phyloP scores from a whole-genome alignment of 140 eudicot genomes.

The Flaveria floridana region DNA sequence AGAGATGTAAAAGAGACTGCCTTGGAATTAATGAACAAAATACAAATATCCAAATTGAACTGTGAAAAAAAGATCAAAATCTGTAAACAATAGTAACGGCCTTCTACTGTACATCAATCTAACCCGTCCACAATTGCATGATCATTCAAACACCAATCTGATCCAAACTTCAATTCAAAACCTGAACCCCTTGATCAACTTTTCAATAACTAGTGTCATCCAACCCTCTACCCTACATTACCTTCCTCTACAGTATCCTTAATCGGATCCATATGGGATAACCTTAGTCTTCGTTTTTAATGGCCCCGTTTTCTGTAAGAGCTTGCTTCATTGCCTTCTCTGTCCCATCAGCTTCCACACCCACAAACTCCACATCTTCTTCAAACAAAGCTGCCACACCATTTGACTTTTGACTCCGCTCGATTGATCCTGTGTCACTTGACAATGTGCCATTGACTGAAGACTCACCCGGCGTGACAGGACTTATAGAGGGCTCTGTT shows the following conservation, averaged over 20 bases:
- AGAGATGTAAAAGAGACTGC: constrained; percentile 9
- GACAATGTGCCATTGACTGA: constrained; percentile 46
- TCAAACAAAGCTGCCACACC: constrained; percentile 64
- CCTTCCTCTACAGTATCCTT: constrained; percentile 40
- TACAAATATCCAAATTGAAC: constrained; percentile 20
- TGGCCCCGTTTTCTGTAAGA: constrained; percentile 74
- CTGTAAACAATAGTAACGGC: constrained; percentile 24
- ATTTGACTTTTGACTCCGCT: constrained; percentile 25
- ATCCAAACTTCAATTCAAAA: constrained; percentile 40
- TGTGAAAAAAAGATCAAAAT: constrained; percentile 22
- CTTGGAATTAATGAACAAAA: constrained; percentile 19
- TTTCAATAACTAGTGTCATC: constrained; percentile 77
- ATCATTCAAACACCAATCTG: neutral
- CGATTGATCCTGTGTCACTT: constrained; percentile 22
- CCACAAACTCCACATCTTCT: constrained; percentile 92
- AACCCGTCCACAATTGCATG: neutral
- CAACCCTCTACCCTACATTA: constrained; percentile 34
- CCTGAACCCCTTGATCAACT: constrained; percentile 68
- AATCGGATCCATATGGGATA: constrained; percentile 30
- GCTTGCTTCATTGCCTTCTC: constrained; percentile 85
- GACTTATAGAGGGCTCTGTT: constrained; percentile 20
- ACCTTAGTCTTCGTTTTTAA: constrained; percentile 45
- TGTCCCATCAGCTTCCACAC: constrained; percentile 76
- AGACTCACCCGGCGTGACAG: constrained; percentile 37
- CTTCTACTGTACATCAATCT: constrained; percentile 35